These are phyloP conservation scores for Schizonepeta tenuifolia DNA, from an alignment of 257 asterid genomes.

Conservation along the genomic window DNA sequence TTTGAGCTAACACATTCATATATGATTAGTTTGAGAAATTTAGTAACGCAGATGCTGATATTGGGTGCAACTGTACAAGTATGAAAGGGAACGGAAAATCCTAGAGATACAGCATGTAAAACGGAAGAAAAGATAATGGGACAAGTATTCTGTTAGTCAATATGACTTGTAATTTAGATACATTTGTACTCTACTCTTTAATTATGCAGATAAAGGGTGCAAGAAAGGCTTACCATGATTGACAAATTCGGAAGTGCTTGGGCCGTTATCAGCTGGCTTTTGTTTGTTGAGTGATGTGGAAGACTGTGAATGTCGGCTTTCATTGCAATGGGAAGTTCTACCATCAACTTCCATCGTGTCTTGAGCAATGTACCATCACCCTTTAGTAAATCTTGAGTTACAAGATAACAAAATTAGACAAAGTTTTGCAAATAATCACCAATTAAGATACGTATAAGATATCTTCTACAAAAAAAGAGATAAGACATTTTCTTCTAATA, in stretches of 20 bases:
- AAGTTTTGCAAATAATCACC: not conserved
- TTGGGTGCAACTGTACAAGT: not conserved
- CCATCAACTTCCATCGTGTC: slow-evolving; percentile 53
- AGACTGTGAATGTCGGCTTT: slow-evolving; percentile 51
- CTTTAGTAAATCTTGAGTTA: slow-evolving; percentile 27
- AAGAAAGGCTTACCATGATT: slow-evolving; percentile 61
- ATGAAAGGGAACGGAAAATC: not conserved
- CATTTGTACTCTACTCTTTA: slow-evolving; percentile 6
- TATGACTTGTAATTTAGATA: not conserved
- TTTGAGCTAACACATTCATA: not conserved
- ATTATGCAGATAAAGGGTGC: not conserved
- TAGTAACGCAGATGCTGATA: not conserved
- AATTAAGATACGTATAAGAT: slow-evolving; percentile 21
- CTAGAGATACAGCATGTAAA: not conserved
- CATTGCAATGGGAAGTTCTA: slow-evolving; percentile 48
- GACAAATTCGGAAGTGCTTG: slow-evolving; percentile 47
- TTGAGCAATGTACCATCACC: slow-evolving; percentile 52
- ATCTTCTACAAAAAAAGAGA: not conserved
- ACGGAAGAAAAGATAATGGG: not conserved
- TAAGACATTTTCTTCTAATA: not conserved
- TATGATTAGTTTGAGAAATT: not conserved
- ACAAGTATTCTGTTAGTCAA: not conserved
- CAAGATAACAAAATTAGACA: not conserved
- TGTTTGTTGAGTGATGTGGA: slow-evolving; percentile 40
- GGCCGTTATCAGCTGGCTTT: slow-evolving; percentile 51